Base-by-base conservation (phyloP, 2,329 filamentous ascomycete genomes). In the Diaporthe sp. region DNA sequence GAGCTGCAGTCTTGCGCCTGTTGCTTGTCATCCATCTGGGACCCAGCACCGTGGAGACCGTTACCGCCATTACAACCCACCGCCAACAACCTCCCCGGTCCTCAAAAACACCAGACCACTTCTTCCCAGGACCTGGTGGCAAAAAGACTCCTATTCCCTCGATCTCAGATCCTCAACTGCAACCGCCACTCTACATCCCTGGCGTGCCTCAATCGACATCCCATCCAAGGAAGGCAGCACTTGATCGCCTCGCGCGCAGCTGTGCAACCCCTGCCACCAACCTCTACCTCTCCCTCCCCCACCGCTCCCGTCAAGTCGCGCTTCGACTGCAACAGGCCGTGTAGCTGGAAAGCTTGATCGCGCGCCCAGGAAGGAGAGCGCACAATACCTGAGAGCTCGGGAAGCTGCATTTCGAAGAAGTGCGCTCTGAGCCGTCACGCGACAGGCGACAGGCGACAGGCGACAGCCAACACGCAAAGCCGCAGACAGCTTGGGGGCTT, bases 31-130 rank as follows among this genome's bases (percentile, higher is more conserved):
- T 67, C 63, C 22, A 37, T 55, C 49, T 53, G 28, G 31, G 49
- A 34, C 65, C 47, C 65, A 28, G 65, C 47, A 55, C 31, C 65
- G 65, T 70, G 47, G 65, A 39, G 47, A 70, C 65, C 65, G 65
- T 70, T 70, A 70, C 65, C 65, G 49, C 65, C 34, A 70, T 70
- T 70, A 70, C 65, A 70, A 55, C 65, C 65, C 65, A 70, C 65
- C 47, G 65, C 65, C 47, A 55, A 39, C 49, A 55, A 2, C 49
- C 17, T 53, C 22, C 65, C 65, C 20, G 65, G 34, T 17, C 65
- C 49, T 53, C 49, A 42, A 55, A 68, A 70, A 42, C 49, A 70
- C 65, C 49, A 70, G 12, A 55, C 37, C 65, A 42, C 65, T 42
- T 55, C 65, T 15, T 37, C 34, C 65, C 20, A 39, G 39, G 31